These are phyloP conservation scores for Colletotrichum noveboracense DNA, from an alignment of 2,329 filamentous ascomycete genomes.

Conservation along the genomic window DNA sequence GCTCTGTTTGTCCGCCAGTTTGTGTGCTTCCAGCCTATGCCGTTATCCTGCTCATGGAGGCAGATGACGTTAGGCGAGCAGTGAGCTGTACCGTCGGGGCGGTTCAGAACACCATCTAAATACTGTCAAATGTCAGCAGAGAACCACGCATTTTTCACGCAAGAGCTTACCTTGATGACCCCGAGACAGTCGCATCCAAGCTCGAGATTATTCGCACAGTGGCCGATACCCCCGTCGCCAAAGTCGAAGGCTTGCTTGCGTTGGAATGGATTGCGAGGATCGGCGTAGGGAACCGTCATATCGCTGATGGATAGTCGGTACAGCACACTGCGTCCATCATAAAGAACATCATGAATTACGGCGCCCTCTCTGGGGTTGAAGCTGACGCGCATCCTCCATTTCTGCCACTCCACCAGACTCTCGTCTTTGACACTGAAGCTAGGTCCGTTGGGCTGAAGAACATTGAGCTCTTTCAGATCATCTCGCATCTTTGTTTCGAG, in stretches of 20 bases:
- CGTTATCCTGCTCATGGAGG: constrained; percentile 72
- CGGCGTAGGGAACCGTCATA: constrained; percentile 39
- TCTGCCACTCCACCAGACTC: constrained; percentile 22
- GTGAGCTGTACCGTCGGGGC: constrained; percentile 56
- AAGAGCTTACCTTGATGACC: constrained; percentile 44
- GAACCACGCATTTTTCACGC: background rate
- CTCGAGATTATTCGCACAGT: constrained; percentile 68
- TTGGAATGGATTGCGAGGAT: constrained; percentile 54
- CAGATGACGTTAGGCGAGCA: constrained; percentile 65
- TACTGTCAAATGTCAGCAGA: constrained; percentile 41
- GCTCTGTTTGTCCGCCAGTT: constrained; percentile 69
- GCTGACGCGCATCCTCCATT: constrained; percentile 62
- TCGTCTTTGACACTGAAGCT: constrained; percentile 47
- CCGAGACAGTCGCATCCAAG: constrained; percentile 51
- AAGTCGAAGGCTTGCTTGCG: constrained; percentile 73
- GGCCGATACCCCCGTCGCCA: constrained; percentile 69
- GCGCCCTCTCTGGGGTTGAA: constrained; percentile 65
- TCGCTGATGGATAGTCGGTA: constrained; percentile 63
- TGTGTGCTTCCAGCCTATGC: constrained; percentile 74
- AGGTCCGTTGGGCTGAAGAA: constrained; percentile 64
- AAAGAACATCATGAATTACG: constrained; percentile 63
- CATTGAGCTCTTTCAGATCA: constrained; percentile 65
- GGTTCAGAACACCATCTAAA: constrained; percentile 55
- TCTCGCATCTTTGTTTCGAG: constrained; percentile 34
- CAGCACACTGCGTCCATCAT: constrained; percentile 60